Evolutionary conservation across 345 rosid genomes (phyloP).

Genomic region (Brassica cretica): DNA sequence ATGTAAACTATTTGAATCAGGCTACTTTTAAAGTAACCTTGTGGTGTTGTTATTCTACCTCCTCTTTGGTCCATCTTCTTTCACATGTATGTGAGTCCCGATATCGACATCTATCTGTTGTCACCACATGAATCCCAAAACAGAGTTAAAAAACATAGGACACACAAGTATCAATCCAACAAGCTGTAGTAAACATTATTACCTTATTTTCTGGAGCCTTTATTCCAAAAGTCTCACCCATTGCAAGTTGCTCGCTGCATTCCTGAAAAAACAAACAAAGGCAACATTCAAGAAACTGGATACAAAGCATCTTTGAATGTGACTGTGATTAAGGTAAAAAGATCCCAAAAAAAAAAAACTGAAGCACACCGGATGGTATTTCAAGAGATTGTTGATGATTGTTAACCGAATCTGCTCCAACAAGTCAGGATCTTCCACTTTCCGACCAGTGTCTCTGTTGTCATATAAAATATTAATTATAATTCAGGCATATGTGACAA

Average conservation of each 20-base stretch:
- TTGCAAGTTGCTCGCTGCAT: slow-evolving; percentile 83
- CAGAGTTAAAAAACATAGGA: background rate
- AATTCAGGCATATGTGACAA: slow-evolving; percentile 5
- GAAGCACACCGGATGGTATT: slow-evolving; percentile 86
- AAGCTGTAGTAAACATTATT: slow-evolving; percentile 27
- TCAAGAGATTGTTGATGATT: slow-evolving; percentile 86
- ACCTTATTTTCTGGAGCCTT: slow-evolving; percentile 90
- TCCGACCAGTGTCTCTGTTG: slow-evolving; percentile 79
- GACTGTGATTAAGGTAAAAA: background rate
- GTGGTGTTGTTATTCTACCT: slow-evolving; percentile 44
- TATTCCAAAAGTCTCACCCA: slow-evolving; percentile 95
- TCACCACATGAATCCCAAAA: slow-evolving; percentile 18
- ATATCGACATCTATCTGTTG: slow-evolving; percentile 89
- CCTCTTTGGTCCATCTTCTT: slow-evolving; percentile 83
- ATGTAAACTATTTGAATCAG: background rate
- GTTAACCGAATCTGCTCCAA: slow-evolving; percentile 90
- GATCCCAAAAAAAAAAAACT: background rate
- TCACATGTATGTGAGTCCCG: slow-evolving; percentile 68
- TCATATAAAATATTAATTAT: slow-evolving; percentile 28
- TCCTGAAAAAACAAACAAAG: slow-evolving; percentile 49
- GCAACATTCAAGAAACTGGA: background rate
- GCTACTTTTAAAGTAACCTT: background rate
- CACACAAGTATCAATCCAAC: background rate
- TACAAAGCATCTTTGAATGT: background rate
- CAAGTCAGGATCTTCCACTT: slow-evolving; percentile 92